Conservation (phyloP, 768 basidiomycete species). For the Tylopilus sp. region DNA sequence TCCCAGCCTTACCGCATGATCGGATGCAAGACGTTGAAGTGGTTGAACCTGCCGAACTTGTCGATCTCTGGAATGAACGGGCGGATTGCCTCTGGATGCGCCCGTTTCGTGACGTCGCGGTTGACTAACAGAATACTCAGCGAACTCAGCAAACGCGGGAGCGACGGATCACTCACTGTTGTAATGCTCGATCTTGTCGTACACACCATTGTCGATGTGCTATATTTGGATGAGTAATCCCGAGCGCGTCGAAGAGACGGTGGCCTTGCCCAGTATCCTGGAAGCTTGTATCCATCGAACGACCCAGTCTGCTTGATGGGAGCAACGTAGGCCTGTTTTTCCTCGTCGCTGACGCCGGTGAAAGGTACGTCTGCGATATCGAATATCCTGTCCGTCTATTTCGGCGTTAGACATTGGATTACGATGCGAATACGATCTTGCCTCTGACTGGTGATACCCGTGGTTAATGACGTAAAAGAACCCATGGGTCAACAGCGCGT, state of each 20-base stretch:
- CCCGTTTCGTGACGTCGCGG: constrained; percentile 42
- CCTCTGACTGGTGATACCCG: constrained; percentile 39
- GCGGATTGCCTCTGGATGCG: constrained; percentile 47
- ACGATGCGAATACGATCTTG: constrained; percentile 5
- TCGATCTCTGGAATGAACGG: constrained; percentile 53
- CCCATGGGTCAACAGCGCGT: constrained; percentile 44
- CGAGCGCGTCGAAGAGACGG: neutral
- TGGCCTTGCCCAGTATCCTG: constrained; percentile 45
- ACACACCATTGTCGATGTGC: constrained; percentile 61
- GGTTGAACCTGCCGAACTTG: constrained; percentile 48
- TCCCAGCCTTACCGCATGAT: constrained; percentile 37
- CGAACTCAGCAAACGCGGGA: neutral
- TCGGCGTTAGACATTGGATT: constrained; percentile 28
- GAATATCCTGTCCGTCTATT: constrained; percentile 45
- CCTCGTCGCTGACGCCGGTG: constrained; percentile 36
- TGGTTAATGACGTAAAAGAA: constrained; percentile 42
- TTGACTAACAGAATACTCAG: constrained; percentile 39
- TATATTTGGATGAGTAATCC: constrained; percentile 20
- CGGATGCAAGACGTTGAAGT: constrained; percentile 49
- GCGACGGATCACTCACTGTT: constrained; percentile 41
- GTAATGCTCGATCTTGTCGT: constrained; percentile 62
- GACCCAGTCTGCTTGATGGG: constrained; percentile 43
- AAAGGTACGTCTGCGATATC: constrained; percentile 49
- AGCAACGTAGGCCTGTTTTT: constrained; percentile 41
- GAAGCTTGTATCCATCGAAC: constrained; percentile 52